Conservation (phyloP, 306 rosid species). For the Sechiopsis laciniata region DNA sequence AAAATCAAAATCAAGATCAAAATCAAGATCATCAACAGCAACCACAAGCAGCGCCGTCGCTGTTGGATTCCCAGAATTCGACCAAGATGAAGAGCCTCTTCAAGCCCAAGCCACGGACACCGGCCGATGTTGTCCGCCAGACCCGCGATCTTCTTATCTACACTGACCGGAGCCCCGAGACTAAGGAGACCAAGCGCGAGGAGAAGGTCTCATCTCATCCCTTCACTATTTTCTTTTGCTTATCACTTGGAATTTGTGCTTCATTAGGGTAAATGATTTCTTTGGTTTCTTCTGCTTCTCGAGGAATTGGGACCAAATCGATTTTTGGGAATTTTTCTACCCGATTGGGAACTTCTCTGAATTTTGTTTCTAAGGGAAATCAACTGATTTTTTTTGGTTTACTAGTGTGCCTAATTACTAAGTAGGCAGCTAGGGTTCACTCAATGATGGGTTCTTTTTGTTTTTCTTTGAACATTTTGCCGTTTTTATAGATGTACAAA, state of each 20-base stretch:
- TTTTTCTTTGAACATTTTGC: neutral
- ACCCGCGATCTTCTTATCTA: conserved; percentile 76
- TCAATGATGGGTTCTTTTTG: neutral
- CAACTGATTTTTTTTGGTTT: neutral
- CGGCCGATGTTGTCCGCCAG: conserved; percentile 72
- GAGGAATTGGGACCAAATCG: neutral
- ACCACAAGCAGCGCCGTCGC: neutral
- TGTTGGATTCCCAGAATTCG: conserved; percentile 3
- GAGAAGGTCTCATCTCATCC: conserved; percentile 51
- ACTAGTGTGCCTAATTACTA: neutral
- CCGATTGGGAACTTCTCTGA: neutral
- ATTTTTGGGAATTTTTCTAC: neutral
- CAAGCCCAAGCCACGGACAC: conserved; percentile 93
- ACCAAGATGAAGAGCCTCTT: conserved; percentile 75
- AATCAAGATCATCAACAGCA: neutral
- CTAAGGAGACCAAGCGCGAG: conserved; percentile 80
- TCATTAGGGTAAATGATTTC: neutral
- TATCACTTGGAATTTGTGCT: neutral
- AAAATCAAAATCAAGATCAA: no score
- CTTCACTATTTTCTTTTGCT: neutral
- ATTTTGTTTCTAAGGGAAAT: neutral
- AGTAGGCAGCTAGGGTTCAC: neutral
- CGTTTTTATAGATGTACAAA: neutral
- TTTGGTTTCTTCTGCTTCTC: no score
- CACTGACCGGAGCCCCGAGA: conserved; percentile 42